These are phyloP conservation scores for Aspergillus biplanus DNA, from an alignment of 495 filamentous ascomycete genomes.

Conservation along the genomic window DNA sequence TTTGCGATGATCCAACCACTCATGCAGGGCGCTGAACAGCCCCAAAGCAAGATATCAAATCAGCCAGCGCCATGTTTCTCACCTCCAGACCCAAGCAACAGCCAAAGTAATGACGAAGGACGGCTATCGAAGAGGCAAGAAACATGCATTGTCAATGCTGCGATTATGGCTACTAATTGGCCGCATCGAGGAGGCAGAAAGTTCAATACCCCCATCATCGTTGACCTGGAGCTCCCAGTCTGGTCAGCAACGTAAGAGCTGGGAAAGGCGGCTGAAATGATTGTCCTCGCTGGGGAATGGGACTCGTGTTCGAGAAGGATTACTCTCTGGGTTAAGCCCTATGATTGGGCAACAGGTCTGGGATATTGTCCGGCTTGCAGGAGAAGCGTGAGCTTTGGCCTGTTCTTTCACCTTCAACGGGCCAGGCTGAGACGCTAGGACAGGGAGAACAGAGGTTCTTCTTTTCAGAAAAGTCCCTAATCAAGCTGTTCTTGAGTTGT, in stretches of 20 bases:
- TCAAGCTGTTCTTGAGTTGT: too few species aligned
- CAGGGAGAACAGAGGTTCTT: not conserved
- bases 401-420: conserved; percentile 17
- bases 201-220: conserved; percentile 76
- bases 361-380: conserved; percentile 10
- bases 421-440: conserved; percentile 16
- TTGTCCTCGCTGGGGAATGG: not conserved
- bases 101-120: conserved; percentile 6
- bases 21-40: not conserved
- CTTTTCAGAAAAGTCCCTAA: too few species aligned
- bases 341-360: conserved; percentile 10
- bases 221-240: conserved; percentile 75
- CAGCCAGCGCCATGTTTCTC: conserved; percentile 20
- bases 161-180: conserved; percentile 69
- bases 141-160: conserved; percentile 78
- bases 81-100: conserved; percentile 10
- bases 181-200: conserved; percentile 61
- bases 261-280: conserved; percentile 1
- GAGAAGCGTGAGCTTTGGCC: conserved; percentile 26
- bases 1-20: conserved; percentile 5
- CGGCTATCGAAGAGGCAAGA: conserved; percentile 53
- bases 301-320: not conserved
- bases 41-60: conserved; percentile 3
- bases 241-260: conserved; percentile 28
- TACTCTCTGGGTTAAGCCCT: not conserved